These are phyloP conservation scores for Rhizopus delemar DNA, from an alignment of 371 early-diverging fungal species.

Conservation along the genomic window DNA sequence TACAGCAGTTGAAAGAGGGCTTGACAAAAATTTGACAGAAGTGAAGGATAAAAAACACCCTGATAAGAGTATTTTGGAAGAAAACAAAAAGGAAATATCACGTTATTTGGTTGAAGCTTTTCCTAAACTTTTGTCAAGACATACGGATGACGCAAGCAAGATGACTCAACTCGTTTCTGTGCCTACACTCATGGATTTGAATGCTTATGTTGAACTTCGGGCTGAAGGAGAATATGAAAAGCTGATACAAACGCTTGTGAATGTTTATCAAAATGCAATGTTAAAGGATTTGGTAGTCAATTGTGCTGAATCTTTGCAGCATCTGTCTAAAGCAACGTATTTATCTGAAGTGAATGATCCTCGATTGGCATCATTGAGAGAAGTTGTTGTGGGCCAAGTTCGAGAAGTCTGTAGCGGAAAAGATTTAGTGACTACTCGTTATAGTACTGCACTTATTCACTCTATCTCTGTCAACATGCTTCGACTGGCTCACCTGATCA, in stretches of 20 bases:
- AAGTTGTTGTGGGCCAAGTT: conserved; percentile 43
- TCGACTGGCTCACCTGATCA: conserved; percentile 40
- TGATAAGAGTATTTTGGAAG: conserved; percentile 29
- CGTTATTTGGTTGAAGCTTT: conserved; percentile 57
- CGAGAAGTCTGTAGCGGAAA: conserved; percentile 45
- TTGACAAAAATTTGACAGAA: conserved; percentile 25
- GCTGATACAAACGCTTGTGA: conserved; percentile 59
- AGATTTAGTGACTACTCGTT: conserved; percentile 46
- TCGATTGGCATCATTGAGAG: conserved; percentile 41
- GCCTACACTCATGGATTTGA: conserved; percentile 61
- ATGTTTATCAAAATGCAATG: conserved; percentile 58
- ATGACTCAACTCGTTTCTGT: conserved; percentile 57
- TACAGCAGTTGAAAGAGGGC: conserved; percentile 33
- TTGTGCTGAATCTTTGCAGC: conserved; percentile 46
- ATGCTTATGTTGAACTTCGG: conserved; percentile 66
- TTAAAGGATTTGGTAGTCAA: conserved; percentile 30
- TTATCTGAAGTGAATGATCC: conserved; percentile 40
- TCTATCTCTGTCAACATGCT: conserved; percentile 45
- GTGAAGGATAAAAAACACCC: conserved; percentile 25
- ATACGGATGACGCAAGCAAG: conserved; percentile 56
- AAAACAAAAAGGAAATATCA: conserved; percentile 50
- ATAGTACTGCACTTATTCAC: conserved; percentile 42
- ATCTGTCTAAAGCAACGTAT: conserved; percentile 41
- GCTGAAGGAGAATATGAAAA: conserved; percentile 64
- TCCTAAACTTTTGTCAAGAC: conserved; percentile 69